Evolutionary conservation across 2,329 filamentous ascomycete genomes (phyloP), one percentile per base, ranked within the genome.

Genomic region (Pseudocercospora vitis): DNA sequence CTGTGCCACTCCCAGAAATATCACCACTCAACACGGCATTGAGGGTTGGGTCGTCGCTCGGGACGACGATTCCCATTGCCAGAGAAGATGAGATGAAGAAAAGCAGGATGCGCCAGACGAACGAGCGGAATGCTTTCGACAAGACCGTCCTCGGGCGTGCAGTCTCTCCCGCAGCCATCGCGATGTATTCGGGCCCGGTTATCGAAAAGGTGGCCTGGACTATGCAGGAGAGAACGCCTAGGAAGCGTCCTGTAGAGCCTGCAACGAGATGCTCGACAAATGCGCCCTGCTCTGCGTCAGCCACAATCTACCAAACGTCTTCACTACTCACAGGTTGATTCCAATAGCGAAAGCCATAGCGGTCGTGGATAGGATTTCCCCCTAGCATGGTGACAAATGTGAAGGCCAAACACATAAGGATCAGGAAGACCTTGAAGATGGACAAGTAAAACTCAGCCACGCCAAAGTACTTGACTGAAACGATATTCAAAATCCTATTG

Each of bases 311-410:
- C 2, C 3, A 7, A 48, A 24, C 26, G 3, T 11, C 26, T 7
- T 29, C 14, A 6, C 9, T 26, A 18, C 45, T 48, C 23, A 48
- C 45, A 11, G 32, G 47, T 9, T 39, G 73, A 3, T 78, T 74
- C 81, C 82, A 86, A 68, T 79, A 83, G 9, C 85, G 79, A 67
- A 91, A 91, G 1, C 88, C 88, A 57, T 88, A 88, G 0, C 81
- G 76, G 61, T 91, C 86, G 31, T 81, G 51, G 1, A 83, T 68
- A 0, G 90, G 89, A 62, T 92, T 92, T 2, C 87, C 89, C 11
- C 62, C 89, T 1, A 94, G 74, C 85, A 92, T 92, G 58, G 84
- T 83, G 59, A 95, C 79, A 65, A 95, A 89, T 2, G 89, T 91
- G 73, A 89, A 91, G 57, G 83, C 63, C 61, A 91, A 79, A 46